Base-by-base conservation (phyloP, 2,329 filamentous ascomycete genomes). In the Ceratocystis lukuohia region DNA sequence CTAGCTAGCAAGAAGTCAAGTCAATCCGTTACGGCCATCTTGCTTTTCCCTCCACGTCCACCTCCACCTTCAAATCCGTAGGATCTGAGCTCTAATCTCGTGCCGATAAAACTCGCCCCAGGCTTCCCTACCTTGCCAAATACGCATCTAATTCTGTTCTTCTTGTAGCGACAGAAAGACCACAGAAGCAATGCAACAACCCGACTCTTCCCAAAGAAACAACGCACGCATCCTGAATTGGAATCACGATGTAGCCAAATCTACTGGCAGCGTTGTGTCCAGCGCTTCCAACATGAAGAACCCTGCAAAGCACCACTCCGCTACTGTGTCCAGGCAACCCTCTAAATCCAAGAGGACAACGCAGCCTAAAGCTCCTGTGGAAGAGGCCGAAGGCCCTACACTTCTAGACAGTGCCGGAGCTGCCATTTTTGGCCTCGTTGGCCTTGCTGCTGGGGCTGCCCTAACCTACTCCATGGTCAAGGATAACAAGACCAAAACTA, bases 81-180 rank as follows among this genome's bases (percentile, higher is more conserved):
- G 45, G 59, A 33, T 53, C 64, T 20, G 48, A 68, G 22, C 63
- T 65, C 57, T 22, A 20, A 22, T 20, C 62, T 22, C 53, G 66
- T 37, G 46, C 28, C 30, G 30, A 30, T 22, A 62, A 66, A 46
- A 22, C 61, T n/a, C 37, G 33, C 25, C 8, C n/a, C 25, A 12
- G 41, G 20, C 22, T 28, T 44, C 61, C 44, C 64, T 64, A 61
- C 33, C 64, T 10, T 46, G 50, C 20, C 61, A 28, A 10, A 20
- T 44, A 20, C 74, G 72, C 76, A 82, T 75, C 78, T 84, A 77
- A 80, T 85, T 91, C 50, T 37, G 17, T 8, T 8, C 28, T 37
- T 81, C 85, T 68, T 91, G 96, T 75, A 81, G 89, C 65, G 90
- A 96, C 76, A 89, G 89, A 63, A 95, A 96, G 77, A 88, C 83